These are phyloP conservation scores for Russula griseocarnosa DNA, from an alignment of 768 basidiomycete genomes.

Conservation along the genomic window DNA sequence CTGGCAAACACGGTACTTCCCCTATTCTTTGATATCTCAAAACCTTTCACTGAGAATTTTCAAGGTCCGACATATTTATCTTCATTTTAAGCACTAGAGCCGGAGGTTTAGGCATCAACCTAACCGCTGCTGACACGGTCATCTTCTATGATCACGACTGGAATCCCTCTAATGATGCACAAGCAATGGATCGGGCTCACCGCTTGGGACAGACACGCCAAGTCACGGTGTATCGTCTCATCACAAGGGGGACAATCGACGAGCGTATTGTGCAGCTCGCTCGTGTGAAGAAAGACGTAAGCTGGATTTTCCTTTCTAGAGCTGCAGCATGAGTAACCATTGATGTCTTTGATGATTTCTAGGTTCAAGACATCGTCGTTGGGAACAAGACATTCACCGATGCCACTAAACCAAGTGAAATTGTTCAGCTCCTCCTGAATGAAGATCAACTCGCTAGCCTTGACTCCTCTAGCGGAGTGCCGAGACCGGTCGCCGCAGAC, in stretches of 20 bases:
- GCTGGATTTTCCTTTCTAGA: conserved; percentile 29
- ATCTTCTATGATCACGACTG: conserved; percentile 94
- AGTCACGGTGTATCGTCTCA: conserved; percentile 93
- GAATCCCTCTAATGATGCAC: conserved; percentile 97
- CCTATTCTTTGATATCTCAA: conserved; percentile 29
- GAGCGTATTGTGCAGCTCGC: conserved; percentile 97
- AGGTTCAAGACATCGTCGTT: conserved; percentile 99
- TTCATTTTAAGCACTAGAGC: conserved; percentile 92
- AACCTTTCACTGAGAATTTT: conserved; percentile 6
- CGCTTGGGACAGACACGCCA: conserved; percentile 95
- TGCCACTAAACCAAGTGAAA: conserved; percentile 91
- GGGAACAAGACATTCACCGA: conserved; percentile 95
- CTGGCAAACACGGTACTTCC: conserved; percentile 86
- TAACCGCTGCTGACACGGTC: conserved; percentile 95
- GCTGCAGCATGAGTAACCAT: conserved; percentile 19
- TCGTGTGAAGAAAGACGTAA: conserved; percentile 92
- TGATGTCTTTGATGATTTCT: neutral
- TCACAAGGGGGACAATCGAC: conserved; percentile 91
- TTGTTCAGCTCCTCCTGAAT: conserved; percentile 89
- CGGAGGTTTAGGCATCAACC: conserved; percentile 93
- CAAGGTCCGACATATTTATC: conserved; percentile 81
- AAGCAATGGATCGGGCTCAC: conserved; percentile 98
- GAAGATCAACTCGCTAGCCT: conserved; percentile 86
- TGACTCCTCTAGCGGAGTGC: conserved; percentile 43
- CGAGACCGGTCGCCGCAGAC: conserved; percentile 39